Base-by-base conservation (phyloP, 2,329 filamentous ascomycete genomes). In the Diaporthe caulivora region DNA sequence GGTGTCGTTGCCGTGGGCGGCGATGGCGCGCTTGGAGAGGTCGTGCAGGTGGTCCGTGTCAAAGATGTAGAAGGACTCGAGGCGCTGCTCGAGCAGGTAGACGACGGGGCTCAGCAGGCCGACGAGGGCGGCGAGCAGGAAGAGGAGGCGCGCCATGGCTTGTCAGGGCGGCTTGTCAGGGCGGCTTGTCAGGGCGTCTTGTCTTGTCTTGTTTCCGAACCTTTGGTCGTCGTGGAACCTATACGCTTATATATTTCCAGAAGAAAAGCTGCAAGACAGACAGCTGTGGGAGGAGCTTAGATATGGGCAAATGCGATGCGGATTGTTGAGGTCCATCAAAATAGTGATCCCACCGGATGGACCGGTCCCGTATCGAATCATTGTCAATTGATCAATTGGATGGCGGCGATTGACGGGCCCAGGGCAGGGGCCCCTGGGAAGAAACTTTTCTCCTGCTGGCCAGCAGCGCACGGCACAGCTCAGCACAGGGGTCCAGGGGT, bases 51-150 rank as follows among this genome's bases (percentile, higher is more conserved):
- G 88, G 21, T 87, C 85, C 2, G 89, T 89, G 70, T 91, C 85
- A 83, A 97, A 95, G 82, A 97, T 90, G 87, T 95, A 97, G 86
- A 95, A 92, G 73, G 81, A 83, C 75, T 90, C 85, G 72, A 90
- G 84, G 82, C 89, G 89, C 78, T 87, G 85, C 81, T 93, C 90
- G 53, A 91, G 80, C 74, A 88, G 78, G 82, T 88, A 89, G 78
- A 88, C 84, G 71, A 91, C 77, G 10, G 88, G 86, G 17, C 87
- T 84, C 70, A 92, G 80, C 75, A 91, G 78, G 71, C 87, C 90
- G 68, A 91, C 82, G 60, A 91, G 77, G 70, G 91, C 78, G 65
- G 87, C 87, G 75, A 92, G 78, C 76, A 89, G 80, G 75, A 83
- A 86, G 75, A 90, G 82, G 74, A 87, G 80, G 72, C 82, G 81